Evolutionary conservation across 2,329 filamentous ascomycete genomes (phyloP).

Genomic region (Diaporthe vaccinii): DNA sequence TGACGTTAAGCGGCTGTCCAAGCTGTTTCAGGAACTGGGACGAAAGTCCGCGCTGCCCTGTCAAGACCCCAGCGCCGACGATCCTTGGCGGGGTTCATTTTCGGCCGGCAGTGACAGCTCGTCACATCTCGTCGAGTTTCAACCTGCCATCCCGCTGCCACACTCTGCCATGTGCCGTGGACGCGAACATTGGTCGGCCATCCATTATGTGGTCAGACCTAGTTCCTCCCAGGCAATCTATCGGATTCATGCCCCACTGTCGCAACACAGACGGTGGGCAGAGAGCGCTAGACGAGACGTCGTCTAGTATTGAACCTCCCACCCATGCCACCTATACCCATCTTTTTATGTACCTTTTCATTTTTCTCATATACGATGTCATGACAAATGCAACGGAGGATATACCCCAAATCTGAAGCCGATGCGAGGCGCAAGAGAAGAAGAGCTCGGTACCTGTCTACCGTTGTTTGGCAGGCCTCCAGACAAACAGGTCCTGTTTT

Average conservation of each 20-base stretch:
- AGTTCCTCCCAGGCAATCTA: conserved; percentile 21
- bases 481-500: conserved; percentile 11
- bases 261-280: not conserved
- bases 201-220: conserved; percentile 4
- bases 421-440: conserved; percentile 18
- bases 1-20: conserved; percentile 15
- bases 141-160: not conserved
- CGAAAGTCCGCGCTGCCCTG: conserved; percentile 17
- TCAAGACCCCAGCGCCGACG: conserved; percentile 3
- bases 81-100: not conserved
- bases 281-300: conserved; percentile 2
- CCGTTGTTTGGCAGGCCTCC: conserved; percentile 18
- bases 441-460: not conserved
- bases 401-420: conserved; percentile 40
- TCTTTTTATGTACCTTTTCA: not conserved
- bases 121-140: not conserved
- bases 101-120: conserved; percentile 31
- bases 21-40: conserved; percentile 39
- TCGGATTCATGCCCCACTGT: conserved; percentile 2
- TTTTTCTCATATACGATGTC: conserved; percentile 28
- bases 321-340: not conserved
- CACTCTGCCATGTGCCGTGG: conserved; percentile 23
- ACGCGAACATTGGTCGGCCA: not conserved
- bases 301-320: not conserved
- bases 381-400: conserved; percentile 39